phyloP scores from a whole-genome alignment of 108 stramenopile species.

The Cyclotella atomus region DNA sequence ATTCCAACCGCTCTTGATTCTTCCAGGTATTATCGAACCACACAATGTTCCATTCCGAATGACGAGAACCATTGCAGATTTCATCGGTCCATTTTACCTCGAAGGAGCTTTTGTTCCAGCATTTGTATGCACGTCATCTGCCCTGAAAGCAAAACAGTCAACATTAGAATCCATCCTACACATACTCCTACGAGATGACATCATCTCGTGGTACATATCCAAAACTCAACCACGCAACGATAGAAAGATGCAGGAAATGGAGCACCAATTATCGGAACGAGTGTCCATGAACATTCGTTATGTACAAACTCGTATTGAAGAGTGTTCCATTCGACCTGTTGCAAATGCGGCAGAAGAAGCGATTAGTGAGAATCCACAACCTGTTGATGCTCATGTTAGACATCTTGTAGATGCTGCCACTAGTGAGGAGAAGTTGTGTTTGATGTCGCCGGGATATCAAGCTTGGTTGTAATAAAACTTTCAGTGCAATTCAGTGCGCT shows the following conservation, averaged over 20 bases:
- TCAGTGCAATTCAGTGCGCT: too few relatives aligned
- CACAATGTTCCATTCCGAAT: constrained; percentile 77
- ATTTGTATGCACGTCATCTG: constrained; percentile 65
- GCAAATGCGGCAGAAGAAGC: constrained; percentile 39
- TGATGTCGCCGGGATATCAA: constrained; percentile 74
- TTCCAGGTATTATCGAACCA: constrained; percentile 61
- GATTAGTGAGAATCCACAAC: constrained; percentile 29
- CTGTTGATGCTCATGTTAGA: constrained; percentile 66
- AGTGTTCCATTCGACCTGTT: constrained; percentile 51
- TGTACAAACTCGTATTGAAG: constrained; percentile 62
- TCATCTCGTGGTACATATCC: constrained; percentile 81
- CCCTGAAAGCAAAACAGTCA: constrained; percentile 54
- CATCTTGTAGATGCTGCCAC: constrained; percentile 65
- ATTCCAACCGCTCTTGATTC: too few relatives aligned
- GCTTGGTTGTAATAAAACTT: constrained; percentile 83
- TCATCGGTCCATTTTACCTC: constrained; percentile 70
- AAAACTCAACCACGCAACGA: constrained; percentile 79
- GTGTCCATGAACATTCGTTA: constrained; percentile 72
- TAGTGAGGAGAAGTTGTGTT: constrained; percentile 60
- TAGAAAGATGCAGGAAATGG: constrained; percentile 80
- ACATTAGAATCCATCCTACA: constrained; percentile 74
- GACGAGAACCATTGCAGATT: constrained; percentile 72
- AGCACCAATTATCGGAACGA: constrained; percentile 77
- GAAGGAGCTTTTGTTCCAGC: constrained; percentile 72
- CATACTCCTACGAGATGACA: constrained; percentile 82